Evolutionary conservation across 2,329 filamentous ascomycete genomes (phyloP), one percentile per base, ranked within the genome.

Genomic region (Trichoderma oligosporum): DNA sequence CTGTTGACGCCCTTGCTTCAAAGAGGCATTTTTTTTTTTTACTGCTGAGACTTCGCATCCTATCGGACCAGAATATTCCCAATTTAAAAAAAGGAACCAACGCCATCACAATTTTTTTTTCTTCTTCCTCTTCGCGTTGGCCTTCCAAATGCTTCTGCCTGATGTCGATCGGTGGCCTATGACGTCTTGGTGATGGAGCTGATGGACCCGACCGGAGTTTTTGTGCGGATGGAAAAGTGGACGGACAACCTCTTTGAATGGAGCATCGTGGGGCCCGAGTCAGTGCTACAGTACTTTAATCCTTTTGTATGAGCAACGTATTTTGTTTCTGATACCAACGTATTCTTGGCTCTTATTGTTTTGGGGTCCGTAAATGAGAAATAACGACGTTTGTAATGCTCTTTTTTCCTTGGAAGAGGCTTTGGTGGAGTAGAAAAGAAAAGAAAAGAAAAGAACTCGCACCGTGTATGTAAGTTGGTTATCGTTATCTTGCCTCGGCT

Each of bases 61-160:
- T 18, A 31, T 54, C 49, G 39, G 49, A 35, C 38, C 14, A 29
- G 24, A 7, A 8, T 33, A 20, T 27, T 36, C n/a, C n/a, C n/a
- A n/a, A n/a, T n/a, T n/a, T n/a, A n/a, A n/a, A 25, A 9, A 33
- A 4, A 35, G 39, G 25, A 45, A 25, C 14, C 39, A 25, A 24
- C 29, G 31, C 49, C 39, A 42, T 35, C 4, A 4, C 49, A 36
- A 53, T 44, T 35, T 33, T 35, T 24, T 36, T 24, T 25, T 11
- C 20, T n/a, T 44, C 35, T 35, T 33, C 25, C 31, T 36, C 16
- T 25, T 11, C 20, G 11, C 39, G 46, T 38, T 39, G 51, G 51
- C 46, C 51, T 38, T 46, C 31, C 18, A 55, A 55, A 55, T 29
- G 51, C 51, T 57, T 57, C 54, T 57, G 54, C 54, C 54, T 57